Conservation (phyloP, 441 rosid species). For the Erysimum cheiri region DNA sequence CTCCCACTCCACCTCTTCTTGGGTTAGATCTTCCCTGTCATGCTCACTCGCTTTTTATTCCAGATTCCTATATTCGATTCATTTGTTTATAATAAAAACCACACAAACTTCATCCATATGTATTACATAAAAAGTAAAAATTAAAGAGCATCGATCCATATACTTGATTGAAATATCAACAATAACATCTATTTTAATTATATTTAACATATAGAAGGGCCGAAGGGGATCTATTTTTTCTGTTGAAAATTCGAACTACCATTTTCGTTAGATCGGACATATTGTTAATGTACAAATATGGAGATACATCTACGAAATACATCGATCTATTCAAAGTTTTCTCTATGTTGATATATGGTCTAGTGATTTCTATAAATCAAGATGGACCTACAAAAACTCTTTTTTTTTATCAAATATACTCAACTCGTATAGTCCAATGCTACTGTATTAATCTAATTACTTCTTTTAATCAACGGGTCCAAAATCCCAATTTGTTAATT, state of each 20-base stretch:
- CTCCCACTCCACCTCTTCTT: constrained; percentile 28
- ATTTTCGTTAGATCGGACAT: neutral
- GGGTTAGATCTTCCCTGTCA: constrained; percentile 22
- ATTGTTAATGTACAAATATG: neutral
- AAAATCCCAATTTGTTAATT: neutral
- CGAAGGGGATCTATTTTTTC: too few species aligned
- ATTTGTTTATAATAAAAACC: neutral
- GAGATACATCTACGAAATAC: neutral
- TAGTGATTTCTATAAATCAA: neutral
- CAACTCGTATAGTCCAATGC: neutral
- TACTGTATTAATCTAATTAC: neutral
- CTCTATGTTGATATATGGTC: neutral
- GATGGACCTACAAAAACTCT: neutral
- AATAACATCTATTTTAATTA: neutral
- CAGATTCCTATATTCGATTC: neutral
- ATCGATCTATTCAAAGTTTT: neutral
- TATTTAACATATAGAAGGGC: neutral
- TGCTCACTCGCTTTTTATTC: constrained; percentile 1
- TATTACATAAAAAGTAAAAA: neutral
- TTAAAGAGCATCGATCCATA: too few species aligned
- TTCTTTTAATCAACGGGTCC: neutral
- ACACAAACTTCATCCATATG: neutral
- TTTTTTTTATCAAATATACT: neutral
- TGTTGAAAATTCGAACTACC: too few species aligned
- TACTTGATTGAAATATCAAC: neutral